Conservation (phyloP, 371 early-diverging fungal genomes). For the Coemansia linderi region DNA sequence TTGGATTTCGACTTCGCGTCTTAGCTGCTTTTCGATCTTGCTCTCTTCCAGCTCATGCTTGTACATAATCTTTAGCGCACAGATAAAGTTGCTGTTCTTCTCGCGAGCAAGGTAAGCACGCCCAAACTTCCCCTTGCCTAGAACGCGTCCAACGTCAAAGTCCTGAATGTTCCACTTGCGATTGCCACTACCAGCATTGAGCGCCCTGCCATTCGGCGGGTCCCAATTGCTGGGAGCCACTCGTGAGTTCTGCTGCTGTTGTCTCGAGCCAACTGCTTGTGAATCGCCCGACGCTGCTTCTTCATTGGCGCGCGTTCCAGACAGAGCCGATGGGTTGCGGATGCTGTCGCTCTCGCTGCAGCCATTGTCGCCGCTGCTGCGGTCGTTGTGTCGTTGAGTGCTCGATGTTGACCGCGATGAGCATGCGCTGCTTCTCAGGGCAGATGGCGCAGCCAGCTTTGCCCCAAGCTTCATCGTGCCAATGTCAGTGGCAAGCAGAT, state of each 20-base stretch:
- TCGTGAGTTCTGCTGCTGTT: neutral
- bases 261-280: neutral
- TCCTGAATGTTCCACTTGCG: slow-evolving; percentile 83
- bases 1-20: slow-evolving; percentile 98
- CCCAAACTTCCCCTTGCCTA: slow-evolving; percentile 98
- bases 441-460: slow-evolving; percentile 5
- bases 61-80: slow-evolving; percentile 91
- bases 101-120: slow-evolving; percentile 95
- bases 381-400: slow-evolving; percentile 15
- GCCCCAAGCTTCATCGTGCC: slow-evolving; percentile 30
- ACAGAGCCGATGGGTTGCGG: neutral
- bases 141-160: slow-evolving; percentile 92
- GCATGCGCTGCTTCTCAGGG: neutral
- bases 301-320: neutral
- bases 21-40: slow-evolving; percentile 83
- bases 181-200: neutral
- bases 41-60: slow-evolving; percentile 78
- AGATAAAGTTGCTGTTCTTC: slow-evolving; percentile 78
- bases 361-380: slow-evolving; percentile 6
- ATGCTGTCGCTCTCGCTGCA: neutral
- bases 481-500: slow-evolving; percentile 23
- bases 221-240: neutral
- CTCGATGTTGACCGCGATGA: slow-evolving; percentile 8
- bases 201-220: neutral
- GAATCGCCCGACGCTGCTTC: neutral